Evolutionary conservation across 371 early-diverging fungal species (phyloP).

Genomic region (Lichtheimia ornata): DNA sequence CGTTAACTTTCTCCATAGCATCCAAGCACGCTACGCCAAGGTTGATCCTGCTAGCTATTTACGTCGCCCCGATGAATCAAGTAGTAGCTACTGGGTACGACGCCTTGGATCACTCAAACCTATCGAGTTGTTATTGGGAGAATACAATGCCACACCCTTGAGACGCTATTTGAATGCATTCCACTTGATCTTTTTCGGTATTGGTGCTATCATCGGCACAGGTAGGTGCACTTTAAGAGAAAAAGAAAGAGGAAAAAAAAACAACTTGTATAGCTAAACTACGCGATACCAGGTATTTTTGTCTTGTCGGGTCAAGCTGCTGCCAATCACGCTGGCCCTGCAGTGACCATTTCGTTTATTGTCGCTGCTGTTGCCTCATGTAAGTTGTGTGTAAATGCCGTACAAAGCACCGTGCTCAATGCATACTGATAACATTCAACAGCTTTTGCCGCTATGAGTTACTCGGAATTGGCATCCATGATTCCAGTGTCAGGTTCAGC

Average conservation of each 20-base stretch:
- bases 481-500: conserved; percentile 85
- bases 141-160: conserved; percentile 45
- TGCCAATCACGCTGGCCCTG: conserved; percentile 80
- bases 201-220: conserved; percentile 78
- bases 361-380: conserved; percentile 71
- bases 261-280: too few species aligned
- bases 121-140: conserved; percentile 48
- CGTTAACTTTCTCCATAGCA: background rate
- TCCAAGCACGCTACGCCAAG: conserved; percentile 15
- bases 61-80: conserved; percentile 42
- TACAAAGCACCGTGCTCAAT: too few species aligned
- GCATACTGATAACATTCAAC: background rate
- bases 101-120: conserved; percentile 52
- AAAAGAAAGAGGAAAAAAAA: too few species aligned
- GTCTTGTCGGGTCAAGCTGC: conserved; percentile 74
- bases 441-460: conserved; percentile 76
- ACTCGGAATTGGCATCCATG: conserved; percentile 82
- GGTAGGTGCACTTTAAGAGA: conserved; percentile 15
- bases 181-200: conserved; percentile 57
- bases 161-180: conserved; percentile 42
- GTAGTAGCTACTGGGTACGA: conserved; percentile 39
- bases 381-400: too few species aligned
- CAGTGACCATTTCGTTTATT: conserved; percentile 74
- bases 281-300: conserved; percentile 55
- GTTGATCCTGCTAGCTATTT: conserved; percentile 35